Conservation (phyloP, 345 rosid genomes). For the Acer negundo region DNA sequence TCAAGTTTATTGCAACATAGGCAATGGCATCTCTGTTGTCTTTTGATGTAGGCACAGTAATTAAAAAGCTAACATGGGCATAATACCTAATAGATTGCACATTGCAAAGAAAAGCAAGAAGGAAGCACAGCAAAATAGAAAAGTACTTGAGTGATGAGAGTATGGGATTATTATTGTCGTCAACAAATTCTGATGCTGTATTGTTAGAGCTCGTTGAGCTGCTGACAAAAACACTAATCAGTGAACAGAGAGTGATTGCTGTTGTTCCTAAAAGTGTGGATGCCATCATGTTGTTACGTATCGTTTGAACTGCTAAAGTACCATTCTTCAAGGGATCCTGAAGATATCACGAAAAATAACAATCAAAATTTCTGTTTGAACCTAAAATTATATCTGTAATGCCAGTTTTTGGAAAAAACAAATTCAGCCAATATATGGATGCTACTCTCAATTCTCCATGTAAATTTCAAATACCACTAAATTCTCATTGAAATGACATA, state of each 20-base stretch:
- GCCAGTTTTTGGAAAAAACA: background rate
- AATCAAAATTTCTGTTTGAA: background rate
- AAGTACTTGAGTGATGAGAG: conserved; percentile 81
- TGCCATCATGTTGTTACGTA: conserved; percentile 97
- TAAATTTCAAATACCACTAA: background rate
- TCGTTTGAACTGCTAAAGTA: conserved; percentile 78
- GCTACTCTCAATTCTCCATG: background rate
- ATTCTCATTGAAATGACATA: background rate
- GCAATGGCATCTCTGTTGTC: conserved; percentile 59
- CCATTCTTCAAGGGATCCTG: conserved; percentile 96
- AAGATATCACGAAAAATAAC: conserved; percentile 1
- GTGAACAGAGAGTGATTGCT: conserved; percentile 88
- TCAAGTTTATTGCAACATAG: conserved; percentile 77
- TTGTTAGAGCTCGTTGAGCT: conserved; percentile 55
- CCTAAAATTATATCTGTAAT: background rate
- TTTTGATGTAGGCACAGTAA: conserved; percentile 60
- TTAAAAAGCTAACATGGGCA: conserved; percentile 83
- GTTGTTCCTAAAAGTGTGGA: conserved; percentile 92
- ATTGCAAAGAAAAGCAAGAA: conserved; percentile 87
- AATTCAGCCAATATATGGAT: background rate
- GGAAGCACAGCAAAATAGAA: conserved; percentile 77
- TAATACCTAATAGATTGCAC: conserved; percentile 92
- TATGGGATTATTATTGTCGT: conserved; percentile 59
- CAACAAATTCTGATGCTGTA: conserved; percentile 43
- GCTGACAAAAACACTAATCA: conserved; percentile 81